phyloP scores from a whole-genome alignment of 306 rosid species.

The Dryas drummondii region DNA sequence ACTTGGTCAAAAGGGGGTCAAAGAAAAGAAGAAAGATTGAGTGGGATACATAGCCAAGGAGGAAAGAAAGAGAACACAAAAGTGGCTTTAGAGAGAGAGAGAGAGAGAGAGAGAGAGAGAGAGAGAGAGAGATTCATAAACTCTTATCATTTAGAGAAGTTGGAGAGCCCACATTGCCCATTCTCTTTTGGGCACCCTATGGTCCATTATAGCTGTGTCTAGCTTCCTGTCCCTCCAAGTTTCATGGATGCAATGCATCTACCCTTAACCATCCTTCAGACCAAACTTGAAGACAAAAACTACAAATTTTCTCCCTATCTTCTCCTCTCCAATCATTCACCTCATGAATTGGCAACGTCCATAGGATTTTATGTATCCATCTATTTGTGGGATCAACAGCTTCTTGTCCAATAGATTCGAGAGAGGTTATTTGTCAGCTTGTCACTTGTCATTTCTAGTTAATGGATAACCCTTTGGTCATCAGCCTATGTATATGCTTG shows the following conservation, averaged over 20 bases:
- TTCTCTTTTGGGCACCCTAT: conserved; percentile 42
- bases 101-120: conserved; percentile 36
- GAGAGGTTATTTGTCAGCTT: conserved; percentile 23
- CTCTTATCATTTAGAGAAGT: conserved; percentile 45
- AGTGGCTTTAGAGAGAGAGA: conserved; percentile 28
- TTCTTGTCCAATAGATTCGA: conserved; percentile 36
- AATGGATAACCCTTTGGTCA: background rate
- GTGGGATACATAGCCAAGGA: conserved; percentile 37
- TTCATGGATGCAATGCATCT: conserved; percentile 79
- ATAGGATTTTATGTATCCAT: conserved; percentile 52
- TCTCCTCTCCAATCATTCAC: conserved; percentile 60
- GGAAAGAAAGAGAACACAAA: conserved; percentile 31
- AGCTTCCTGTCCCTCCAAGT: conserved; percentile 48
- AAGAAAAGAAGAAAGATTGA: conserved; percentile 48
- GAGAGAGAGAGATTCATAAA: conserved; percentile 41
- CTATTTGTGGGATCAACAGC: conserved; percentile 48
- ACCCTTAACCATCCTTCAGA: conserved; percentile 24
- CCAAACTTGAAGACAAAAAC: conserved; percentile 18
- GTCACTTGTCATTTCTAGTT: conserved; percentile 15
- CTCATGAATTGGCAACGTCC: conserved; percentile 86
- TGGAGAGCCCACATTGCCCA: conserved; percentile 64
- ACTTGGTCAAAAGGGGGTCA: conserved; percentile 69
- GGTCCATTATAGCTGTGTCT: conserved; percentile 70
- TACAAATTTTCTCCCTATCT: conserved; percentile 8
- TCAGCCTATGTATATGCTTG: background rate